phyloP scores from a whole-genome alignment of 768 basidiomycete genomes.

The Russula brevipes region DNA sequence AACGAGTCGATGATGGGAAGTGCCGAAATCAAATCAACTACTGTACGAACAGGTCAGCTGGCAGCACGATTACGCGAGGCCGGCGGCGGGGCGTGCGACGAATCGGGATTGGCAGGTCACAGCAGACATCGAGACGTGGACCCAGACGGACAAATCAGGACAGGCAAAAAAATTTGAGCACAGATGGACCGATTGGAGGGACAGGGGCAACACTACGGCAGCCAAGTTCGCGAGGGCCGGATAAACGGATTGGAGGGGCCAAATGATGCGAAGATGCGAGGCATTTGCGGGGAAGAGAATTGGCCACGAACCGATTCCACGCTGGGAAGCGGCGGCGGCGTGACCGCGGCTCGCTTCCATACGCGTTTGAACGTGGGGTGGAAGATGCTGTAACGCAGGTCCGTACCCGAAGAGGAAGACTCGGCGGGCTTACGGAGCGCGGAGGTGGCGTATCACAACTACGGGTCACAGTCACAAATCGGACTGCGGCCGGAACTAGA shows the following conservation, averaged over 20 bases:
- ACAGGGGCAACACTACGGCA: no score
- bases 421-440: not conserved
- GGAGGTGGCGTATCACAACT: conserved; percentile 1
- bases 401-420: conserved; percentile 5
- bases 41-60: conserved; percentile 12
- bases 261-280: not conserved
- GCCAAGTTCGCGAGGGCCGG: no score
- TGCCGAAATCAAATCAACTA: not conserved
- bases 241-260: not conserved
- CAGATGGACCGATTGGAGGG: not conserved
- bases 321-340: not conserved
- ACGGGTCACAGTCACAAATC: not conserved
- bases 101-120: not conserved
- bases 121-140: not conserved
- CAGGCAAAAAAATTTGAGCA: not conserved
- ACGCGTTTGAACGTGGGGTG: not conserved
- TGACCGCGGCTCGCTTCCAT: conserved; percentile 1
- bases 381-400: not conserved
- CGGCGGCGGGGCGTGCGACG: not conserved
- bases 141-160: conserved; percentile 6
- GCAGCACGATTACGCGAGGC: not conserved
- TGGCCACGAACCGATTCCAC: not conserved
- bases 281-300: not conserved
- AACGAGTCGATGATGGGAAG: not conserved
- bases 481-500: conserved; percentile 10